A percentile compares a stretch with the other conserved stretches of the same genome.
Conservation (phyloP, 192 early-diverging fungal genomes). For the Gigaspora rosea region DNA sequence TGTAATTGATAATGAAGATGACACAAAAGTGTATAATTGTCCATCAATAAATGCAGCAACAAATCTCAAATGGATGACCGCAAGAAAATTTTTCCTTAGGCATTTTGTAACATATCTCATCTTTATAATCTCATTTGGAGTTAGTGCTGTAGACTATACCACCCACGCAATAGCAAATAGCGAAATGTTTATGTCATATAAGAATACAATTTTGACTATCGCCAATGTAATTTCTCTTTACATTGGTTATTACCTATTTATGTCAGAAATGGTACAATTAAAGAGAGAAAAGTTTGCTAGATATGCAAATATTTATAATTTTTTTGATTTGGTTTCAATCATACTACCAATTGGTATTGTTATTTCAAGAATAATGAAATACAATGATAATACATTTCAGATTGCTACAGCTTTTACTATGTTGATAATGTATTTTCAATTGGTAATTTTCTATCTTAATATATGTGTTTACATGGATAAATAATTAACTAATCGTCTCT, state of each 20-base stretch:
- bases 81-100: not conserved
- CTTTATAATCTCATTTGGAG: not conserved
- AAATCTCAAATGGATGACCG: not conserved
- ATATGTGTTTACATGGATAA: not conserved
- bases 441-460: not conserved
- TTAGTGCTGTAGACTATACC: not conserved
- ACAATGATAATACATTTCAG: not conserved
- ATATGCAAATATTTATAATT: constrained; percentile 9
- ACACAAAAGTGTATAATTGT: not conserved
- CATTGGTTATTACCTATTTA: not conserved
- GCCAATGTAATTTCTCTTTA: not conserved
- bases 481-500: not conserved
- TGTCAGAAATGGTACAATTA: not conserved
- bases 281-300: too few relatives aligned
- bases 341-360: not conserved
- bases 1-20: not conserved
- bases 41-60: constrained; percentile 4
- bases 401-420: not conserved
- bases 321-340: constrained; percentile 3
- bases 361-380: not conserved
- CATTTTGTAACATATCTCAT: not conserved
- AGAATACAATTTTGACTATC: not conserved
- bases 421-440: not conserved
- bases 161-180: not conserved
- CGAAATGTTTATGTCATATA: not conserved